phyloP scores from a whole-genome alignment of 768 basidiomycete genomes.

The Exsudoporus frostii region DNA sequence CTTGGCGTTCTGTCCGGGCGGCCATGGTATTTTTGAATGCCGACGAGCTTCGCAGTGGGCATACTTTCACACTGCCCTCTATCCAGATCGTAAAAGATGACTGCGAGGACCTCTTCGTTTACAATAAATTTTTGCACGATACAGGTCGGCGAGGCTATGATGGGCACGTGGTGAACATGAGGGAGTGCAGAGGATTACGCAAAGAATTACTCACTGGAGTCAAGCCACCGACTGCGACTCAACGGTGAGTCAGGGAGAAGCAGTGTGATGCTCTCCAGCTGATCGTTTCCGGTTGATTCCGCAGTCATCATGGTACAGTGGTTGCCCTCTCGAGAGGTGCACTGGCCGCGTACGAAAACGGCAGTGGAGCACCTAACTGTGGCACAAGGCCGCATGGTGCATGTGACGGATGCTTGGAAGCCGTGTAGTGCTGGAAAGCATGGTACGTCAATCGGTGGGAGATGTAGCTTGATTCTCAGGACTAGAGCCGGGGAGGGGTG shows the following conservation, averaged over 20 bases:
- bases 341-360: conserved; percentile 49
- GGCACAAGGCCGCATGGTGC: conserved; percentile 51
- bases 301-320: conserved; percentile 37
- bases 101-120: conserved; percentile 60
- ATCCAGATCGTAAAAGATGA: conserved; percentile 67
- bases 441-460: conserved; percentile 53
- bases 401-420: conserved; percentile 54
- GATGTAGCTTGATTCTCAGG: conserved; percentile 54
- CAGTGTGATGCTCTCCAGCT: conserved; percentile 48
- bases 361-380: conserved; percentile 63
- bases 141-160: conserved; percentile 46
- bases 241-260: conserved; percentile 66
- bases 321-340: conserved; percentile 52
- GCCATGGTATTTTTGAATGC: conserved; percentile 42
- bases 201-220: conserved; percentile 49
- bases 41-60: conserved; percentile 61
- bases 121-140: conserved; percentile 70
- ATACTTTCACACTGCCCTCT: conserved; percentile 46
- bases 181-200: conserved; percentile 4
- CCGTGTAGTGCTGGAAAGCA: conserved; percentile 60
- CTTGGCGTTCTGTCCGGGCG: conserved; percentile 29
- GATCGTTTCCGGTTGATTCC: conserved; percentile 44
- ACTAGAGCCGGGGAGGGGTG: conserved; percentile 41
- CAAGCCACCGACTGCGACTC: conserved; percentile 67
- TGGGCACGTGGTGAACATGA: conserved; percentile 31